These are phyloP conservation scores for Daldinia sp. DNA, from an alignment of 2,329 filamentous ascomycete genomes.

Conservation along the genomic window DNA sequence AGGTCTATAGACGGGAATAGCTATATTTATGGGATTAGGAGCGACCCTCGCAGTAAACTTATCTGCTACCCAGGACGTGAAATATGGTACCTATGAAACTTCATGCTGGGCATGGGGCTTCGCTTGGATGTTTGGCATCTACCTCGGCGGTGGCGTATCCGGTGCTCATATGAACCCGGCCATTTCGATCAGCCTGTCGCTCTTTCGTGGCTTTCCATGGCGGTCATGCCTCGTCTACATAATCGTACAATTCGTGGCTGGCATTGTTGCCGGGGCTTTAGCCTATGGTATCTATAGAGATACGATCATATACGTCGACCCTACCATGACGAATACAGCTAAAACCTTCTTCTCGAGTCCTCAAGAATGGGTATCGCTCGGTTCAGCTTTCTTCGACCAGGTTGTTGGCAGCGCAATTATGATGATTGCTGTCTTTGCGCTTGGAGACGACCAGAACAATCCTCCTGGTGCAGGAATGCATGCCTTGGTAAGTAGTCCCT, in stretches of 20 bases:
- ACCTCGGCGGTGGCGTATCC: slow-evolving; percentile 48
- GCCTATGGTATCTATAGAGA: slow-evolving; percentile 52
- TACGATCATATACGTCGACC: slow-evolving; percentile 51
- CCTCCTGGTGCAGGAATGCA: slow-evolving; percentile 52
- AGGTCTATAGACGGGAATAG: slow-evolving; percentile 42
- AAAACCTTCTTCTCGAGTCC: slow-evolving; percentile 54
- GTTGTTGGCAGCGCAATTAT: slow-evolving; percentile 53
- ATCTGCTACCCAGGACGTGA: slow-evolving; percentile 38
- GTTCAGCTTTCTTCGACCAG: slow-evolving; percentile 53
- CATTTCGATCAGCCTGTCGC: slow-evolving; percentile 52
- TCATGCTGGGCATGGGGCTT: slow-evolving; percentile 51
- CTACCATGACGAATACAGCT: slow-evolving; percentile 48
- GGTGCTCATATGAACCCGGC: slow-evolving; percentile 53
- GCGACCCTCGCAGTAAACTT: slow-evolving; percentile 49
- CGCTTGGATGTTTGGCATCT: slow-evolving; percentile 51
- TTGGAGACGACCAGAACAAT: slow-evolving; percentile 56
- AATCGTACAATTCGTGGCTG: slow-evolving; percentile 50
- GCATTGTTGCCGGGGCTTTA: slow-evolving; percentile 49
- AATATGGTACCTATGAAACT: slow-evolving; percentile 48
- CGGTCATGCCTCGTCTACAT: slow-evolving; percentile 51
- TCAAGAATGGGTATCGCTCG: slow-evolving; percentile 46
- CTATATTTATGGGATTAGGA: slow-evolving; percentile 47
- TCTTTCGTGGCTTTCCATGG: slow-evolving; percentile 56
- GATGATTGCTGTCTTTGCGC: slow-evolving; percentile 54
- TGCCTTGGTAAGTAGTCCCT: slow-evolving; percentile 5